Conservation (phyloP, 208 protist species). For the Acanthamoeba healyi region DNA sequence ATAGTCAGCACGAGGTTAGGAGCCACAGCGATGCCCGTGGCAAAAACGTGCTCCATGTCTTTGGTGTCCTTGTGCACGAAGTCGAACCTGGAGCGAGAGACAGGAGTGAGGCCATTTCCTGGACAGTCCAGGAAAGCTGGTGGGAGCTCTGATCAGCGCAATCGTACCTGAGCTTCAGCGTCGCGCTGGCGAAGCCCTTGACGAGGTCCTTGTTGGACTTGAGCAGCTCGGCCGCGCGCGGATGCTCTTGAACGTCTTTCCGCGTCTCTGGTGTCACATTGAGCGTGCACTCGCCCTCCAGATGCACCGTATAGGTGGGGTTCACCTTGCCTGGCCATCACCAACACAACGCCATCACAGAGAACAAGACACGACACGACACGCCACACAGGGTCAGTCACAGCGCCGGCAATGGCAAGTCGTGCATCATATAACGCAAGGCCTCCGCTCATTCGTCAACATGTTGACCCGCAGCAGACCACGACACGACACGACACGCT, state of each 20-base stretch:
- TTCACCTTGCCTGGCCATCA: conserved; percentile 72
- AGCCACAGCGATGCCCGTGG: conserved; percentile 20
- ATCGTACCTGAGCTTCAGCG: conserved; percentile 26
- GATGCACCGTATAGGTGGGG: conserved; percentile 38
- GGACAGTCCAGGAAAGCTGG: background rate
- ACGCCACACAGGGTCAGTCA: background rate
- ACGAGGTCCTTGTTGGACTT: conserved; percentile 31
- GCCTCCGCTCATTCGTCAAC: background rate
- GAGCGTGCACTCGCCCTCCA: conserved; percentile 27
- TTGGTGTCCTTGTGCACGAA: conserved; percentile 66
- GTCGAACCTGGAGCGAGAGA: conserved; percentile 1
- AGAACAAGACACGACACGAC: background rate
- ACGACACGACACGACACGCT: background rate
- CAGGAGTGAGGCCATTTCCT: background rate
- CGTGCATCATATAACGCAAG: too few species aligned
- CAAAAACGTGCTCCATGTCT: background rate
- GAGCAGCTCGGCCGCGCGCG: background rate
- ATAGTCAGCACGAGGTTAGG: conserved; percentile 55
- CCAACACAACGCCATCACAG: background rate
- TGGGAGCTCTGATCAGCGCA: too few species aligned
- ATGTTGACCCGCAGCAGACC: background rate
- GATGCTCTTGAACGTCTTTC: conserved; percentile 19
- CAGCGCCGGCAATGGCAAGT: too few species aligned
- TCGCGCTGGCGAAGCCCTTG: conserved; percentile 3
- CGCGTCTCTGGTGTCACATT: background rate